Percentiles rank a stretch among this genome's conserved stretches.
These are phyloP conservation scores for Drechslera avenae DNA, from an alignment of 2,329 filamentous ascomycete genomes.

Conservation along the genomic window DNA sequence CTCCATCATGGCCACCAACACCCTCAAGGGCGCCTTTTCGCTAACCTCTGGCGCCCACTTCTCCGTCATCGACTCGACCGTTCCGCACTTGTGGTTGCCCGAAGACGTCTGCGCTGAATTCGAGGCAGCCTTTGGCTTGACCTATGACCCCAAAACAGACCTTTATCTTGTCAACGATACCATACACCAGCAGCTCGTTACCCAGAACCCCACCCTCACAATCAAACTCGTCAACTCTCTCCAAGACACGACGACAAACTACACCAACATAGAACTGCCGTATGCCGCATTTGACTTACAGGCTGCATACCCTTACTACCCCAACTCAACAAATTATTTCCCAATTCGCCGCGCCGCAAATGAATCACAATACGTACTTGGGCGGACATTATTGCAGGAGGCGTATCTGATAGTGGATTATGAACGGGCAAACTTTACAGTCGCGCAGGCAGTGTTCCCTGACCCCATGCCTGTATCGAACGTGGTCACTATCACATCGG, in stretches of 20 bases:
- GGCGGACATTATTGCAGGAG: slow-evolving; percentile 71
- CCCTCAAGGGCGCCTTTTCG: slow-evolving; percentile 42
- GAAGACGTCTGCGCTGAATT: slow-evolving; percentile 48
- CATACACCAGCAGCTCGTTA: slow-evolving; percentile 38
- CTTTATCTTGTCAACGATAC: slow-evolving; percentile 50
- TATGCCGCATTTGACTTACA: slow-evolving; percentile 57
- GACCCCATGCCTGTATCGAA: slow-evolving; percentile 38
- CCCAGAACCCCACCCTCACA: slow-evolving; percentile 44
- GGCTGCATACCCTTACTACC: slow-evolving; percentile 58
- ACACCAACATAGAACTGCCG: slow-evolving; percentile 52
- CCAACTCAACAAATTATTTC: slow-evolving; percentile 70
- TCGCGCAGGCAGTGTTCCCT: slow-evolving; percentile 47
- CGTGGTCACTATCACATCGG: slow-evolving; percentile 34
- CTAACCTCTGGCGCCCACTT: slow-evolving; percentile 39
- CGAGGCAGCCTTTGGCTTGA: slow-evolving; percentile 48
- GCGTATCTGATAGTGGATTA: slow-evolving; percentile 59
- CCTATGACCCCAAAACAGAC: slow-evolving; percentile 44
- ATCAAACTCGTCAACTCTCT: slow-evolving; percentile 45
- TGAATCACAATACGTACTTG: slow-evolving; percentile 64
- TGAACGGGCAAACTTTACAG: slow-evolving; percentile 53
- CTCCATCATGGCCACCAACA: slow-evolving; percentile 41
- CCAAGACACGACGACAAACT: slow-evolving; percentile 39
- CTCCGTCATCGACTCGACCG: slow-evolving; percentile 49
- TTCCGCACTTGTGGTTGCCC: slow-evolving; percentile 51
- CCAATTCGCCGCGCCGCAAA: slow-evolving; percentile 64